A percentile compares a stretch with the other conserved stretches of the same genome.
phyloP scores from a whole-genome alignment of 495 filamentous ascomycete genomes.

The Penicillium arizonense region DNA sequence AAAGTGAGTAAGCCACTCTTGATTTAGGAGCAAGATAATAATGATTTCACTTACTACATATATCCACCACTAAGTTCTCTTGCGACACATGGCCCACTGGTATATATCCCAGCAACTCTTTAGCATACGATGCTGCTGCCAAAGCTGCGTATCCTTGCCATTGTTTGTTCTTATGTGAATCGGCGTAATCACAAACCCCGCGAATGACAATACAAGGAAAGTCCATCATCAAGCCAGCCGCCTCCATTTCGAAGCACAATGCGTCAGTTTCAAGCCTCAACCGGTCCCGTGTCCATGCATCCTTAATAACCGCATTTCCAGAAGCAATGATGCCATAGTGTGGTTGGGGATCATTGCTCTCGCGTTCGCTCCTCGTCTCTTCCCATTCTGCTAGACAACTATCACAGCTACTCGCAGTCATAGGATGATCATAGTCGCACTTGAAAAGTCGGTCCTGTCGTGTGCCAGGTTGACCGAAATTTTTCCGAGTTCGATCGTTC shows the following conservation, averaged over 20 bases:
- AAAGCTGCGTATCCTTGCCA: slow-evolving; percentile 35
- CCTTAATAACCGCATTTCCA: neutral
- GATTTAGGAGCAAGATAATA: too few relatives aligned
- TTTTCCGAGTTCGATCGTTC: too few relatives aligned
- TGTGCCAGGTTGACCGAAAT: too few relatives aligned
- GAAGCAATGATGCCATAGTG: neutral
- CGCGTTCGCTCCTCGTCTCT: neutral
- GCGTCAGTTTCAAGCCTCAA: neutral
- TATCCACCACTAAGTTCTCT: too few relatives aligned
- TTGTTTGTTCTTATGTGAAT: slow-evolving; percentile 33
- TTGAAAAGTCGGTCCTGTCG: too few relatives aligned
- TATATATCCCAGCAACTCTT: neutral
- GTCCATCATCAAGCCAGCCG: slow-evolving; percentile 11
- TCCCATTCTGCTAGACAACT: neutral
- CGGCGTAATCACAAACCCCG: slow-evolving; percentile 35
- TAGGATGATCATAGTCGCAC: too few relatives aligned
- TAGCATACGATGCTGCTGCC: slow-evolving; percentile 28
- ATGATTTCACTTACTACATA: too few relatives aligned
- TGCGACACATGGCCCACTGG: too few relatives aligned
- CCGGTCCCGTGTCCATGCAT: neutral
- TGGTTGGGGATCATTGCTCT: neutral
- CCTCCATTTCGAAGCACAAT: slow-evolving; percentile 35
- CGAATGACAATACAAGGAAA: slow-evolving; percentile 35
- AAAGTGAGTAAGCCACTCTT: too few relatives aligned
- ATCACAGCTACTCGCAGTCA: neutral